These are phyloP conservation scores for Moringa oleifera DNA, from an alignment of 345 rosid genomes.

Conservation along the genomic window DNA sequence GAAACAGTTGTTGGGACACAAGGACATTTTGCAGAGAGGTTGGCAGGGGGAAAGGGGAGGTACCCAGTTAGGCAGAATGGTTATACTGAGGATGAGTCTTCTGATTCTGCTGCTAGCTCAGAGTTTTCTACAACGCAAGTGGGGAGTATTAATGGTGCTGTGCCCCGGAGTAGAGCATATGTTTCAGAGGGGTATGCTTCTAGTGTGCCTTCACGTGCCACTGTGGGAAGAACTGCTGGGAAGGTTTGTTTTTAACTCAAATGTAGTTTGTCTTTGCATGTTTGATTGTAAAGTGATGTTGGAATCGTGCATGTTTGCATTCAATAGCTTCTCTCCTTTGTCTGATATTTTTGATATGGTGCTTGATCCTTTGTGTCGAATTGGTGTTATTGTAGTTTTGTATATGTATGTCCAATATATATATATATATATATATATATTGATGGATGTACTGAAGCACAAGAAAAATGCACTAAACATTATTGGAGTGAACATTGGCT, in stretches of 20 bases:
- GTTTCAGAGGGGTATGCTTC: slow-evolving; percentile 52
- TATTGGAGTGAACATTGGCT: too few species aligned
- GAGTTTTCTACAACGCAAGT: slow-evolving; percentile 58
- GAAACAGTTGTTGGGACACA: slow-evolving; percentile 48
- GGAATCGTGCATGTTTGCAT: too few species aligned
- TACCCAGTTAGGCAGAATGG: slow-evolving; percentile 37
- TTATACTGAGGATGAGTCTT: slow-evolving; percentile 59
- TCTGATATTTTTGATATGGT: too few species aligned
- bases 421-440: too few species aligned
- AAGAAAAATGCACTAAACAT: too few species aligned
- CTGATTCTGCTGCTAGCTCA: slow-evolving; percentile 83
- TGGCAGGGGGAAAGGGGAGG: slow-evolving; percentile 29
- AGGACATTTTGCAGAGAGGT: slow-evolving; percentile 26
- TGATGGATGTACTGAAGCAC: background rate
- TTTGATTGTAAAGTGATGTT: background rate
- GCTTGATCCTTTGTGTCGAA: background rate
- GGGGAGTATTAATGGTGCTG: slow-evolving; percentile 43
- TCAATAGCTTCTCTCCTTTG: too few species aligned
- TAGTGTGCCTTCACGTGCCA: slow-evolving; percentile 36
- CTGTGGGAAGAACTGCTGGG: slow-evolving; percentile 23
- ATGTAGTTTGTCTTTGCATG: slow-evolving; percentile 1
- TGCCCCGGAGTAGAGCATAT: slow-evolving; percentile 38
- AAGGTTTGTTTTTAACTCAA: slow-evolving; percentile 39
- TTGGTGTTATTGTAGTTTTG: too few species aligned
- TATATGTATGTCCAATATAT: background rate